Evolutionary conservation across 2,329 filamentous ascomycete species (phyloP).

Genomic region (Domatiomyces catenatus): DNA sequence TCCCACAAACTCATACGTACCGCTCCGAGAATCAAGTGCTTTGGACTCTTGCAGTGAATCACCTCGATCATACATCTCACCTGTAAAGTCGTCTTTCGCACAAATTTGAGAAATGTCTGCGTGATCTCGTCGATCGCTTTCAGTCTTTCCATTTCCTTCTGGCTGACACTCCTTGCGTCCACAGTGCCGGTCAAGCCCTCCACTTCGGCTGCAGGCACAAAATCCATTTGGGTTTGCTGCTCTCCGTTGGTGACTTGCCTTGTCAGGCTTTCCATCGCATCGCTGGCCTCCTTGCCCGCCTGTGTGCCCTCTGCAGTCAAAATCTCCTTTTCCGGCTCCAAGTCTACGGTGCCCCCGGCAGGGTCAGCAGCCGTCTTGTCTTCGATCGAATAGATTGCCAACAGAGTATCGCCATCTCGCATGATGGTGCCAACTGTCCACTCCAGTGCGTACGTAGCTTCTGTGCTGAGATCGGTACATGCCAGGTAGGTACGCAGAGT

Average conservation of each 20-base stretch:
- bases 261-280: constrained; percentile 51
- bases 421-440: constrained; percentile 96
- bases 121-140: constrained; percentile 73
- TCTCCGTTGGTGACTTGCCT: constrained; percentile 25
- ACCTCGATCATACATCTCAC: constrained; percentile 90
- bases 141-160: constrained; percentile 62
- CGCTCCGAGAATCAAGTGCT: constrained; percentile 90
- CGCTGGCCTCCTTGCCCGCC: constrained; percentile 60
- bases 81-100: constrained; percentile 83
- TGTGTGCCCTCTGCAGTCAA: constrained; percentile 50
- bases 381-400: constrained; percentile 85
- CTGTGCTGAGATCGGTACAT: constrained; percentile 87
- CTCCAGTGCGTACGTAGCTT: constrained; percentile 86
- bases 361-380: constrained; percentile 47
- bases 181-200: constrained; percentile 30
- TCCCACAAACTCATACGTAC: too few relatives aligned
- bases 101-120: constrained; percentile 63
- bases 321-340: constrained; percentile 26
- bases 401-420: constrained; percentile 81
- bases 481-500: constrained; percentile 81
- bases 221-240: constrained; percentile 16
- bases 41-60: constrained; percentile 94
- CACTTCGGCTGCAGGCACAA: constrained; percentile 24
- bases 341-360: constrained; percentile 18
- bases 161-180: constrained; percentile 37